Evolutionary conservation across 768 basidiomycete species (phyloP).

Genomic region (Podaxis sp.): DNA sequence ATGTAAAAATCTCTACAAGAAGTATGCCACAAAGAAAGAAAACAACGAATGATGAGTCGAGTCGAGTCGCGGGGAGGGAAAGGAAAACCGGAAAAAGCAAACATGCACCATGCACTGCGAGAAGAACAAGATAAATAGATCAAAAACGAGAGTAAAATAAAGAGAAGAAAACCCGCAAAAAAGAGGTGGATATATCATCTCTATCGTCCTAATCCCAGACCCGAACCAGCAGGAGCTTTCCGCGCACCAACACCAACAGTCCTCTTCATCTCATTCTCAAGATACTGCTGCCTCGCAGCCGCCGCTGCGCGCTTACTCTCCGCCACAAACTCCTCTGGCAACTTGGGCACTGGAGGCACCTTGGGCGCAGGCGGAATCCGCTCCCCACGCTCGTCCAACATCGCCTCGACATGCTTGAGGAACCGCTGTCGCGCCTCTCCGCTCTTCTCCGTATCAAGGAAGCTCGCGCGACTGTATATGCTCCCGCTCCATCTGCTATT

Average conservation of each 20-base stretch:
- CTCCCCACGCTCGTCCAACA: conserved; percentile 39
- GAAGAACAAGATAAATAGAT: background rate
- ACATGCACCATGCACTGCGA: background rate
- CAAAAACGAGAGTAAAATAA: background rate
- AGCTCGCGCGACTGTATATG: conserved; percentile 50
- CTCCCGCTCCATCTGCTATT: conserved; percentile 44
- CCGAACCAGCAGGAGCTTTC: conserved; percentile 13
- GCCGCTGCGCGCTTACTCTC: background rate
- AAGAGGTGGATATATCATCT: background rate
- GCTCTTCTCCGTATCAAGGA: conserved; percentile 55
- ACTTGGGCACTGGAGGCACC: conserved; percentile 22
- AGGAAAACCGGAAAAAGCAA: background rate
- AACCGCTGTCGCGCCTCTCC: conserved; percentile 49
- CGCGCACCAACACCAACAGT: conserved; percentile 12
- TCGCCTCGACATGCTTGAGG: conserved; percentile 49
- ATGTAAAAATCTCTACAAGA: background rate
- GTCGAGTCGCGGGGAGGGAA: background rate
- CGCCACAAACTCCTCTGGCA: conserved; percentile 19
- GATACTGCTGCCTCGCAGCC: conserved; percentile 6
- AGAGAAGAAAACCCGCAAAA: background rate
- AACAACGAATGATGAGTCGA: background rate
- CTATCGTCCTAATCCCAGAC: background rate
- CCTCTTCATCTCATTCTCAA: conserved; percentile 1
- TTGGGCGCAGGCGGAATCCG: conserved; percentile 27
- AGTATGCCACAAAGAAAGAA: background rate